Conservation (phyloP, 2,329 filamentous ascomycete genomes). For the Thielaviopsis punctulata region DNA sequence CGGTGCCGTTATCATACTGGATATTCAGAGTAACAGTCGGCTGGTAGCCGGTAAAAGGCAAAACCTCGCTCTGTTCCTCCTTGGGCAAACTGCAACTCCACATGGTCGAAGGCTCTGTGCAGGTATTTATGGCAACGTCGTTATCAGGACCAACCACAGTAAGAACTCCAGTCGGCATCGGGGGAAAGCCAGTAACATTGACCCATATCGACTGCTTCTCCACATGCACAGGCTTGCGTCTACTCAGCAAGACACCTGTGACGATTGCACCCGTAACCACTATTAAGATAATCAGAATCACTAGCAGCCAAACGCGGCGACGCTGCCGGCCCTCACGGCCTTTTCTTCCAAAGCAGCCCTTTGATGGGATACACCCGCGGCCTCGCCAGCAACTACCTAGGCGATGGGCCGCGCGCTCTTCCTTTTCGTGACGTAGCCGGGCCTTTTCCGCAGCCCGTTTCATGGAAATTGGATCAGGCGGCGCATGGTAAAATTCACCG, state of each 20-base stretch:
- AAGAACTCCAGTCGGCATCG: conserved; percentile 68
- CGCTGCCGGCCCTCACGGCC: conserved; percentile 47
- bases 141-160: conserved; percentile 62
- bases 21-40: conserved; percentile 73
- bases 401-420: conserved; percentile 41
- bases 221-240: neutral
- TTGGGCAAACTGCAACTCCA: conserved; percentile 82
- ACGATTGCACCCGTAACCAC: conserved; percentile 37
- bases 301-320: conserved; percentile 40
- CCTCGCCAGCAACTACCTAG: conserved; percentile 48
- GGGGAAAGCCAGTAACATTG: conserved; percentile 71
- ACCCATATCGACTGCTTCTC: conserved; percentile 43
- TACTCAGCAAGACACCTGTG: conserved; percentile 29
- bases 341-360: conserved; percentile 46
- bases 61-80: conserved; percentile 48
- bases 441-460: conserved; percentile 13
- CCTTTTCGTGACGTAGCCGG: conserved; percentile 43
- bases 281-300: conserved; percentile 37
- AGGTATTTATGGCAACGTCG: conserved; percentile 44
- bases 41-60: conserved; percentile 46
- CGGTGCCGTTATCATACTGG: conserved; percentile 45
- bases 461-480: conserved; percentile 25
- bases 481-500: conserved; percentile 25
- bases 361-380: conserved; percentile 42
- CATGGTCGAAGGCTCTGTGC: conserved; percentile 52